phyloP scores from a whole-genome alignment of 2,329 filamentous ascomycete species.

The Colletotrichum salicis region DNA sequence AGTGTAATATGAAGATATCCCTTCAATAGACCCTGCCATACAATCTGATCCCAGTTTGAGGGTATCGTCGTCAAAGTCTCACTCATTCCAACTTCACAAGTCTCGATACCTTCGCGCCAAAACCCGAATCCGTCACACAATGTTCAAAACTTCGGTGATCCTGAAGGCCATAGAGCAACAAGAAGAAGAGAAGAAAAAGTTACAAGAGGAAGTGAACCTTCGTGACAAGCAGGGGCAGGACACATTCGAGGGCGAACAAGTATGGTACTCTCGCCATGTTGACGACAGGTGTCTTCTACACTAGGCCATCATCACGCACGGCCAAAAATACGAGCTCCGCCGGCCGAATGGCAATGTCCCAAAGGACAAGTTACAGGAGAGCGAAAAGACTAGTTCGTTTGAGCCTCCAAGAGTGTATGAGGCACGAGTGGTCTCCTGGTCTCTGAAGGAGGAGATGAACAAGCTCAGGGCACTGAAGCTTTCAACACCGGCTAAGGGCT shows the following conservation, averaged over 20 bases:
- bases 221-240: background rate
- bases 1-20: background rate
- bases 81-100: background rate
- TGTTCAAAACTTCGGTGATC: background rate
- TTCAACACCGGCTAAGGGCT: background rate
- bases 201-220: background rate
- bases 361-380: background rate
- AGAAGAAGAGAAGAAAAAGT: background rate
- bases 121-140: background rate
- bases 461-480: background rate
- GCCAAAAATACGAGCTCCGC: background rate
- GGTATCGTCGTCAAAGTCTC: background rate
- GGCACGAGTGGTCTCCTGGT: background rate
- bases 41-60: background rate
- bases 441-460: background rate
- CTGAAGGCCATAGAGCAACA: background rate
- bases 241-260: background rate
- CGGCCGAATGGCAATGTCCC: background rate
- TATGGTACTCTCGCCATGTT: constrained; percentile 5
- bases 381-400: background rate
- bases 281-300: background rate
- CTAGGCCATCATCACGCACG: constrained; percentile 4
- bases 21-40: no score
- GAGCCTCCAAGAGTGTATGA: constrained; percentile 1
- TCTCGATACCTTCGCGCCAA: background rate